Conservation (phyloP, 2,329 filamentous ascomycete genomes). For the Alternaria burnsii region DNA sequence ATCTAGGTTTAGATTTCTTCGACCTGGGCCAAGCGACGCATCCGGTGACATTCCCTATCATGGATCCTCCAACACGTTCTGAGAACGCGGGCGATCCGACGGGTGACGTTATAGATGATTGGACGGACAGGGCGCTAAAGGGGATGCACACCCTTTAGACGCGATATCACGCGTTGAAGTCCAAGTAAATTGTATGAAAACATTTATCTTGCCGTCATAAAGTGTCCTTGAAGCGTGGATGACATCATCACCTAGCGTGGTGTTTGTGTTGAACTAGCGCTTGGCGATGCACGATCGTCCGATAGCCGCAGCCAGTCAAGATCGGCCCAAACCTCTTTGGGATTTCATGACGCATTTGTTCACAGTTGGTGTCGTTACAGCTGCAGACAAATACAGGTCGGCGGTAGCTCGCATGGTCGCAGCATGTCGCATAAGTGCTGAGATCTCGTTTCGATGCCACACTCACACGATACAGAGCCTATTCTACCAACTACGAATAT, state of each 20-base stretch:
- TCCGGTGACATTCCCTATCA: slow-evolving; percentile 3
- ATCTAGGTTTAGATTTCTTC: slow-evolving; percentile 33
- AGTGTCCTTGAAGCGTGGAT: slow-evolving; percentile 6
- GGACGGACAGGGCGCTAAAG: slow-evolving; percentile 30
- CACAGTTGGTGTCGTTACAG: slow-evolving; percentile 19
- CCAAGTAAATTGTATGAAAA: neutral
- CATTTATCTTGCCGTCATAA: slow-evolving; percentile 19
- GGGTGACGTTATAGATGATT: slow-evolving; percentile 26
- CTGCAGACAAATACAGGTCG: slow-evolving; percentile 25
- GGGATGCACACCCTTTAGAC: slow-evolving; percentile 26
- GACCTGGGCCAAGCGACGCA: slow-evolving; percentile 18
- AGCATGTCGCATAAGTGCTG: slow-evolving; percentile 6
- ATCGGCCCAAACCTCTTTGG: slow-evolving; percentile 34
- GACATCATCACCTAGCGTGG: slow-evolving; percentile 19
- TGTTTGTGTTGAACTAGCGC: slow-evolving; percentile 13
- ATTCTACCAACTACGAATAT: slow-evolving; percentile 46
- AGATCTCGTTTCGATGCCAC: slow-evolving; percentile 25
- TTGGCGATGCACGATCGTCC: slow-evolving; percentile 18
- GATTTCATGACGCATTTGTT: slow-evolving; percentile 46
- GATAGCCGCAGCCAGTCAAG: slow-evolving; percentile 14
- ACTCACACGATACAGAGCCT: slow-evolving; percentile 37
- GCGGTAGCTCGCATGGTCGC: neutral
- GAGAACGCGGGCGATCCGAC: slow-evolving; percentile 16
- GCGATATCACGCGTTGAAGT: neutral
- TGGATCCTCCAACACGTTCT: slow-evolving; percentile 15